Evolutionary conservation across 2,329 filamentous ascomycete species (phyloP).

Genomic region (Diaporthe caulivora): DNA sequence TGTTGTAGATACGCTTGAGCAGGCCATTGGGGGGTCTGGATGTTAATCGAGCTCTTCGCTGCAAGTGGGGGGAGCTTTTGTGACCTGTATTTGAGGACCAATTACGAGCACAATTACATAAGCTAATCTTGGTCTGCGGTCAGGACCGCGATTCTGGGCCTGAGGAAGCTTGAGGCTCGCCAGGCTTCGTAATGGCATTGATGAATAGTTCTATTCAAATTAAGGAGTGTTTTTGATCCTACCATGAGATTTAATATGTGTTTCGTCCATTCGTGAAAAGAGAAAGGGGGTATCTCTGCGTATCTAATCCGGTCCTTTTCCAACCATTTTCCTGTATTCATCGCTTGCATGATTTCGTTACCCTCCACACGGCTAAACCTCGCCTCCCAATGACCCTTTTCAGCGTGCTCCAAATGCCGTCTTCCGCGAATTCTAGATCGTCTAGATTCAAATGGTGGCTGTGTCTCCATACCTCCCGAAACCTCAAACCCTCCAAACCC

Average conservation of each 20-base stretch:
- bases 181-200: not conserved
- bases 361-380: conserved; percentile 72
- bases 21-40: not conserved
- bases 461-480: conserved; percentile 79
- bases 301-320: conserved; percentile 28
- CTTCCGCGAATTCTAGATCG: conserved; percentile 83
- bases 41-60: not conserved
- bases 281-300: conserved; percentile 37
- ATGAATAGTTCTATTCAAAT: not conserved
- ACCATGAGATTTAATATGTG: not conserved
- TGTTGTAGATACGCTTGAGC: not conserved
- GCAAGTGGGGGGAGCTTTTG: not conserved
- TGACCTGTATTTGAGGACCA: not conserved
- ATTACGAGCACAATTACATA: conserved; percentile 34
- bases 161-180: not conserved
- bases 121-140: conserved; percentile 11
- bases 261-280: conserved; percentile 10
- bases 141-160: not conserved
- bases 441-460: conserved; percentile 80
- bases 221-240: too few relatives aligned
- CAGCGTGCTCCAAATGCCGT: conserved; percentile 80
- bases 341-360: conserved; percentile 69
- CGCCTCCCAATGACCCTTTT: conserved; percentile 74
- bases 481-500: conserved; percentile 69
- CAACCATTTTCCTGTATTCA: conserved; percentile 35